Percentiles rank a stretch among this genome's conserved stretches.
phyloP scores from a whole-genome alignment of 768 basidiomycete species.

The Mycena venus region DNA sequence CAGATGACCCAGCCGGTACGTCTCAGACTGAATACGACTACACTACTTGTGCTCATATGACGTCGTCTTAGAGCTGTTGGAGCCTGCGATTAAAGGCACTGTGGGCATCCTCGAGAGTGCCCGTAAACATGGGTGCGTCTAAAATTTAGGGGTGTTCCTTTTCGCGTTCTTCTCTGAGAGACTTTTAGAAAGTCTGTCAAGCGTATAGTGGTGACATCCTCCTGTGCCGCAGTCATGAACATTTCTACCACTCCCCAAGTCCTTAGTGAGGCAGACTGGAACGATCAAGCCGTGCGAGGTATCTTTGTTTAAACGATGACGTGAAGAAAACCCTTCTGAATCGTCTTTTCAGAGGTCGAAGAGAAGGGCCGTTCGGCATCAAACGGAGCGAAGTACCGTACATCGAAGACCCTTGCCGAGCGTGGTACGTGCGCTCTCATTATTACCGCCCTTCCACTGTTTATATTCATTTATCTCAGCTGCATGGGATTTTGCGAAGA shows the following conservation, averaged over 20 bases:
- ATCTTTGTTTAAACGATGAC: too few relatives aligned
- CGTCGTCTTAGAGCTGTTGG: constrained; percentile 30
- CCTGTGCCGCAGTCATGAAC: constrained; percentile 61
- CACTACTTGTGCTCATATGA: not conserved
- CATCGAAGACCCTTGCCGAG: constrained; percentile 75
- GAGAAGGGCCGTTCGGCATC: constrained; percentile 62
- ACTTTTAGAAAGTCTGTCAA: constrained; percentile 52
- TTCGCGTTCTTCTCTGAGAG: not conserved
- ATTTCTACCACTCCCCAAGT: constrained; percentile 35
- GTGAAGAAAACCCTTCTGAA: too few relatives aligned
- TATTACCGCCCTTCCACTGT: not conserved
- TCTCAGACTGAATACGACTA: too few relatives aligned
- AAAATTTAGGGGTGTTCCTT: too few relatives aligned
- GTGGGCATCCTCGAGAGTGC: constrained; percentile 52
- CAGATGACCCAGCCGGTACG: constrained; percentile 55
- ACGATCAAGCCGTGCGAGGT: constrained; percentile 60
- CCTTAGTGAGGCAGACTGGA: constrained; percentile 72
- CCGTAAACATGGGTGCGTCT: constrained; percentile 40
- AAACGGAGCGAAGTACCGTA: constrained; percentile 60
- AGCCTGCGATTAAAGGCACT: constrained; percentile 59
- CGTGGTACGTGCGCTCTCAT: constrained; percentile 46
- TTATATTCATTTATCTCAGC: constrained; percentile 40
- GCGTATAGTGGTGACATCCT: constrained; percentile 75
- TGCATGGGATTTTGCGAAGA: constrained; percentile 54
- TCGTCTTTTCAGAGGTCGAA: too few relatives aligned